Evolutionary conservation across 345 rosid species (phyloP).

Genomic region (Lenwebbia sp.): DNA sequence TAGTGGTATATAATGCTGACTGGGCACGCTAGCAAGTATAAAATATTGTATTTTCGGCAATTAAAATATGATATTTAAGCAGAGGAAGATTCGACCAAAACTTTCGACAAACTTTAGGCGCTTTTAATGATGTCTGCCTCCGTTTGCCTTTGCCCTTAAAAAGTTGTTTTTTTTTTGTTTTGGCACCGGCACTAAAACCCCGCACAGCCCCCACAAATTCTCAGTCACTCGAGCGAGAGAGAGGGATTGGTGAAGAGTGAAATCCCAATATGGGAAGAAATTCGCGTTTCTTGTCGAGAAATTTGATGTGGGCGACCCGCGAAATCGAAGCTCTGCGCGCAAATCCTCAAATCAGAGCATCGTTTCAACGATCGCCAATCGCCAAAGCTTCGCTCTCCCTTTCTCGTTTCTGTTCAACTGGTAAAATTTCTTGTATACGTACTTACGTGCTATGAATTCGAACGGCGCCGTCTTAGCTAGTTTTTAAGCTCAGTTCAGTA

Average conservation of each 20-base stretch:
- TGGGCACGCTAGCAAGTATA: too few species aligned
- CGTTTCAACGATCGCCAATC: neutral
- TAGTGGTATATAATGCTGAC: too few species aligned
- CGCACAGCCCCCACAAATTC: neutral
- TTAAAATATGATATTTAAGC: too few species aligned
- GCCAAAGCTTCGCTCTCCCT: neutral
- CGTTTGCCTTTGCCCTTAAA: neutral
- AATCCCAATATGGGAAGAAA: neutral
- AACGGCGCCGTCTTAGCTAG: neutral
- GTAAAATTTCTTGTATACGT: neutral
- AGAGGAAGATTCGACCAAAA: too few species aligned
- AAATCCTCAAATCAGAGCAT: neutral
- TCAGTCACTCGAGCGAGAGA: neutral
- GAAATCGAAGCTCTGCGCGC: neutral
- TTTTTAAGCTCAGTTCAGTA: rapidly evolving
- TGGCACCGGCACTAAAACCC: neutral
- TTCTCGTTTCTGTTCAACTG: neutral
- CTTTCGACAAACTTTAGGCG: too few species aligned
- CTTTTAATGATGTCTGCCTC: too few species aligned
- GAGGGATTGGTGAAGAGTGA: neutral
- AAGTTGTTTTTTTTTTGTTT: neutral
- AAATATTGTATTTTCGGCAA: too few species aligned
- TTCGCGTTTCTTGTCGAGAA: neutral
- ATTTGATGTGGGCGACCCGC: neutral
- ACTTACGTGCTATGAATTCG: neutral